phyloP scores from a whole-genome alignment of 345 rosid genomes.

The Conringia planisiliqua region DNA sequence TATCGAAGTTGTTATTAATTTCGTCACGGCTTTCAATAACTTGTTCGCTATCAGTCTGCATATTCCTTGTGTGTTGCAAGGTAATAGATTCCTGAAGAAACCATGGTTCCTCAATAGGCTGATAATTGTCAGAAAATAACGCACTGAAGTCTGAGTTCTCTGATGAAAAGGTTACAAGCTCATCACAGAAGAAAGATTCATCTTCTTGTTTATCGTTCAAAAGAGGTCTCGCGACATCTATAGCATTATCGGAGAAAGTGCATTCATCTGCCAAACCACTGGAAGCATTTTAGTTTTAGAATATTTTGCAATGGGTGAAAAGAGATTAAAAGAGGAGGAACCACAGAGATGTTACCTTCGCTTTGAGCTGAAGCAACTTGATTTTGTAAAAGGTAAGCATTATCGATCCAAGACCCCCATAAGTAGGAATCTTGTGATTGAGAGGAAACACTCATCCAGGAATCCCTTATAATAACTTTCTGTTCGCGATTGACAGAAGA shows the following conservation, averaged over 20 bases:
- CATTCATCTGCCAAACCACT: constrained; percentile 90
- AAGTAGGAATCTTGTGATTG: constrained; percentile 36
- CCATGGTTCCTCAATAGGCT: constrained; percentile 97
- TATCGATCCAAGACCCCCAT: constrained; percentile 89
- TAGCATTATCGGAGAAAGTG: constrained; percentile 18
- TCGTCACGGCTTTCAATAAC: constrained; percentile 34
- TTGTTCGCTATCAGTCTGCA: constrained; percentile 29
- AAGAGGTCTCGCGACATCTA: constrained; percentile 35
- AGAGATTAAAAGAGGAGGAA: constrained; percentile 22
- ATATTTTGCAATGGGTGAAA: constrained; percentile 38
- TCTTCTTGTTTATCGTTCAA: constrained; percentile 39
- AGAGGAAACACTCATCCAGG: constrained; percentile 55
- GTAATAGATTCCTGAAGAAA: constrained; percentile 39
- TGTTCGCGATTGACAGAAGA: constrained; percentile 36
- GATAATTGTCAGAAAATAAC: constrained; percentile 49
- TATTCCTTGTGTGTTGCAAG: constrained; percentile 26
- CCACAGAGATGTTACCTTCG: constrained; percentile 55
- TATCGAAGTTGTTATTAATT: constrained; percentile 20
- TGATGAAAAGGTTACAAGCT: constrained; percentile 27
- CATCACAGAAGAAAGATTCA: constrained; percentile 31
- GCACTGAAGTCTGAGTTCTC: constrained; percentile 29
- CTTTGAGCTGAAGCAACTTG: constrained; percentile 34
- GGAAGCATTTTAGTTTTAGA: constrained; percentile 90
- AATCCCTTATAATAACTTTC: constrained; percentile 67
- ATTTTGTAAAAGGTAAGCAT: constrained; percentile 38